Evolutionary conservation across 164 flowering plant species (phyloP), one percentile per base, ranked within the genome.

Genomic region (Malania oleifera): DNA sequence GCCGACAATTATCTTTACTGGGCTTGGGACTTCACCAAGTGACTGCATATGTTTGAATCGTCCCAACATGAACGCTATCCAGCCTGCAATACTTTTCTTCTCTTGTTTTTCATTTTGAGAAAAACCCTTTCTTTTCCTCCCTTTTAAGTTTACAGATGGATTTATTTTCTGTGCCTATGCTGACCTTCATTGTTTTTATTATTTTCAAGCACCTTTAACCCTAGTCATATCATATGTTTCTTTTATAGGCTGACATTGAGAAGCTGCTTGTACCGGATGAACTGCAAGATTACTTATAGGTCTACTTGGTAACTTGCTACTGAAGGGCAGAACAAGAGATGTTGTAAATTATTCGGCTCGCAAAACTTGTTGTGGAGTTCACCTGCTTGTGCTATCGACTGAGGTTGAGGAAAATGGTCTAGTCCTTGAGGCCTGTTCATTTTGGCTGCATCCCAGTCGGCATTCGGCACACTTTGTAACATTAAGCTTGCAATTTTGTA

Each of bases 201-300:
- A n/a, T n/a, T n/a, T n/a, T n/a, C n/a, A n/a, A n/a, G 43, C 44
- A 22, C 44, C 22, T 12, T 55, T 22, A 11, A 12, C 18, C 19
- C 14, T 47, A 40, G 43, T 54, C 9, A 23, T 54, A 39, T 37
- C 39, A 64, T 58, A 31, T 51, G 7, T 39, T 9, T 52, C 61
- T 51, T 59, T 43, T 41, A 65, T 88, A 92, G 98, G 88, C 95
- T 56, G 96, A 89, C 23, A 92, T 89, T 6, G 95, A 92, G 50
- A 92, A 89, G 81, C 64, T 92, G 77, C 89, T 72, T 67, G 93
- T 89, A 58, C 96, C 98, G 15, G 96, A 92, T 67, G 98, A 92
- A 39, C 34, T 86, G 35, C 90, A 83, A 58, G 98, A 84, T 54
- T 61, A 59, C 68, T 54, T 77, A 67, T 84, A 73, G 64, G 64